phyloP scores from a whole-genome alignment of 768 basidiomycete genomes.

The Mrakia blollopis region DNA sequence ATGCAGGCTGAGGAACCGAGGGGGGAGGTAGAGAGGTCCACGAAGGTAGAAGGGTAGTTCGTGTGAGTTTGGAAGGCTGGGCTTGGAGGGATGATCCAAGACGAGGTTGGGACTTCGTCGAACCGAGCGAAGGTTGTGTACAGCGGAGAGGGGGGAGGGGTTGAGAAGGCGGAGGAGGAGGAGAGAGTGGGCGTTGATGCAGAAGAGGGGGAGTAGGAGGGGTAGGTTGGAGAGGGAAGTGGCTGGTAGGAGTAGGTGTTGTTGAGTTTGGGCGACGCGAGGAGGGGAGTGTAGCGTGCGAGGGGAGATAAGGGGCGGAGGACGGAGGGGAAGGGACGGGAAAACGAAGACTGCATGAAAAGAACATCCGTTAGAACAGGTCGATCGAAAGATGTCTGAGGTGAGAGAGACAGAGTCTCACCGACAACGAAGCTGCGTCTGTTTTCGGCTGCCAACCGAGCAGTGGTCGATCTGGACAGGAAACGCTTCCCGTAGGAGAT shows the following conservation, averaged over 20 bases:
- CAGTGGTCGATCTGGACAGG: neutral
- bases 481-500: neutral
- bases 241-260: neutral
- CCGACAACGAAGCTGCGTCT: neutral
- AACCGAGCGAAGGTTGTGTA: neutral
- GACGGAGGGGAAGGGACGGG: neutral
- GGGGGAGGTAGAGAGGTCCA: neutral
- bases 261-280: neutral
- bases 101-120: neutral
- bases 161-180: neutral
- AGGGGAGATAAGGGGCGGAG: neutral
- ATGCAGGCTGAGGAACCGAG: neutral
- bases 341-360: neutral
- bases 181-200: neutral
- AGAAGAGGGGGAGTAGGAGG: neutral
- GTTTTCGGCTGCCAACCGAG: neutral
- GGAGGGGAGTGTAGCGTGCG: neutral
- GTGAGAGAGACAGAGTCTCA: neutral
- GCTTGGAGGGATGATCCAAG: neutral
- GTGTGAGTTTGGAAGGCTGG: neutral
- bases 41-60: neutral
- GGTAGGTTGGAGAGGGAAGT: neutral
- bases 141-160: neutral
- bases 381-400: neutral
- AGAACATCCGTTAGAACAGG: neutral